These are phyloP conservation scores for Suillus sp. DNA, from an alignment of 768 basidiomycete genomes.

Conservation along the genomic window DNA sequence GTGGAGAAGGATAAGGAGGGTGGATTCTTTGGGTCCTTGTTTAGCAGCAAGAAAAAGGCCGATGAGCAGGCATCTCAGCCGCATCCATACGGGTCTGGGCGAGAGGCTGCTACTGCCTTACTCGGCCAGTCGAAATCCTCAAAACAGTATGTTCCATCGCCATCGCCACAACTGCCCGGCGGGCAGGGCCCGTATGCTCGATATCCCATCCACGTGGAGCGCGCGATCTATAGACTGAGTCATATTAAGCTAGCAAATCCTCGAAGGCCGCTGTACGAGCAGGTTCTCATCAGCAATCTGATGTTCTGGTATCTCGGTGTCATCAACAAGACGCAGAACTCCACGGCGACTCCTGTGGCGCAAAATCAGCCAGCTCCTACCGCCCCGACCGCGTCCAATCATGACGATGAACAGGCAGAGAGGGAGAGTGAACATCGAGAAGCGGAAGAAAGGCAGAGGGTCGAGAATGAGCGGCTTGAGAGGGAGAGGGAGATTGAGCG, in stretches of 20 bases:
- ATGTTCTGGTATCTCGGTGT: conserved; percentile 99
- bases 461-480: conserved; percentile 47
- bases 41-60: conserved; percentile 86
- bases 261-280: conserved; percentile 93
- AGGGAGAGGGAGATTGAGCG: conserved; percentile 46
- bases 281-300: conserved; percentile 88
- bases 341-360: conserved; percentile 37
- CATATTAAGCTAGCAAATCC: conserved; percentile 99
- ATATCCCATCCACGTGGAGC: conserved; percentile 98
- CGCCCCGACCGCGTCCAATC: conserved; percentile 31
- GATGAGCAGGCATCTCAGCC: conserved; percentile 57
- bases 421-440: conserved; percentile 39
- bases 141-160: conserved; percentile 61
- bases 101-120: conserved; percentile 85
- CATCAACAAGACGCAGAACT: conserved; percentile 86
- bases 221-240: conserved; percentile 94
- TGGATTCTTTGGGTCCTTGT: conserved; percentile 91
- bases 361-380: conserved; percentile 27
- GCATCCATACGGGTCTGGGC: conserved; percentile 53
- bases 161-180: conserved; percentile 50
- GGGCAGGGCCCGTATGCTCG: conserved; percentile 58
- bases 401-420: conserved; percentile 38
- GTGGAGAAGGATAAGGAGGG: conserved; percentile 63
- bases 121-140: conserved; percentile 84
- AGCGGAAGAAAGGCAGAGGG: conserved; percentile 40